Conservation (phyloP, 1,139 yeast species). For the Geotrichum fermentans region DNA sequence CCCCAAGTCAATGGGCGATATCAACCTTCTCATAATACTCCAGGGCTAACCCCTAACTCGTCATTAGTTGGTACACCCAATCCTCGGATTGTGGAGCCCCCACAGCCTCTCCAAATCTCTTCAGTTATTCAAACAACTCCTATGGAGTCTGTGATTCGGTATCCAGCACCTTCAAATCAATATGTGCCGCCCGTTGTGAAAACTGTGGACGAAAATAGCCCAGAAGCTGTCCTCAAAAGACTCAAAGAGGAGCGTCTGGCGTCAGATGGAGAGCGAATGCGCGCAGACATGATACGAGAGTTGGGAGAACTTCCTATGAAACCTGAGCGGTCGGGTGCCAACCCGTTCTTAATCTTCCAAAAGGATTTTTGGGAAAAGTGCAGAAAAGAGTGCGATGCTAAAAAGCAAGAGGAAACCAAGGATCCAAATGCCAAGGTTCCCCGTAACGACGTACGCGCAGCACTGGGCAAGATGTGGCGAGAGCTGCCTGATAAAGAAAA, state of each 20-base stretch:
- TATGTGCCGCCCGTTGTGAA: background rate
- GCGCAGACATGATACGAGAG: constrained; percentile 35
- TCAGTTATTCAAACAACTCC: constrained; percentile 3
- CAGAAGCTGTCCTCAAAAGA: constrained; percentile 24
- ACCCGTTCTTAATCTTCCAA: constrained; percentile 43
- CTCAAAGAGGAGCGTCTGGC: constrained; percentile 29
- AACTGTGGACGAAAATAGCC: constrained; percentile 11
- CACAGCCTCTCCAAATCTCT: constrained; percentile 13
- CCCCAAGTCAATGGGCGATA: background rate
- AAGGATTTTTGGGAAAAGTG: constrained; percentile 44
- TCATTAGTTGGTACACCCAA: constrained; percentile 15
- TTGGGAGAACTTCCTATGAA: constrained; percentile 40
- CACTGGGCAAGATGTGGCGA: constrained; percentile 43
- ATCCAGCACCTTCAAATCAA: constrained; percentile 1
- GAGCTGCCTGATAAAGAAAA: constrained; percentile 39
- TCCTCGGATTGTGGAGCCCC: constrained; percentile 1
- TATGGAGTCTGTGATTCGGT: constrained; percentile 3
- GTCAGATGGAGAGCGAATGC: constrained; percentile 36
- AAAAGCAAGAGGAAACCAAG: constrained; percentile 32
- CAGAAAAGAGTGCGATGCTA: constrained; percentile 37
- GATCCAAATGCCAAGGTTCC: constrained; percentile 38
- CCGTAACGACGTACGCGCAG: constrained; percentile 42
- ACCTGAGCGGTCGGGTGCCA: constrained; percentile 41
- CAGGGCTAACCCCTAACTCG: constrained; percentile 12
- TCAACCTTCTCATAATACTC: constrained; percentile 7